Evolutionary conservation across 2,329 filamentous ascomycete genomes (phyloP).

Genomic region (Delphinella strobiligena): DNA sequence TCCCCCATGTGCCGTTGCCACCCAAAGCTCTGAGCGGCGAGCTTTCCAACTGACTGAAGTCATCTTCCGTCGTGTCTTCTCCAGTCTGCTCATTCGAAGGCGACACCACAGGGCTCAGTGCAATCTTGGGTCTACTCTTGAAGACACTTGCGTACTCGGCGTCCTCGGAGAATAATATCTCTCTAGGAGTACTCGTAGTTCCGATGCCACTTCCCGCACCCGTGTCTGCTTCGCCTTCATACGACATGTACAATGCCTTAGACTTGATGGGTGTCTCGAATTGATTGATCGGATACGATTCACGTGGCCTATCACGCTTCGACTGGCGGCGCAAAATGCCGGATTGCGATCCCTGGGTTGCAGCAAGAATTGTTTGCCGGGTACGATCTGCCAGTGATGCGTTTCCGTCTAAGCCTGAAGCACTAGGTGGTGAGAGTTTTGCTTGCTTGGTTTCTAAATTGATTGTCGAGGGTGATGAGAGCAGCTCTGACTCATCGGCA

Average conservation of each 20-base stretch:
- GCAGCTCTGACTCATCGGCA: too few species aligned
- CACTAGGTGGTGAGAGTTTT: too few species aligned
- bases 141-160: slow-evolving; percentile 74
- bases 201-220: not conserved
- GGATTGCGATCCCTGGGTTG: too few species aligned
- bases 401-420: too few species aligned
- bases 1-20: too few species aligned
- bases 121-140: slow-evolving; percentile 69
- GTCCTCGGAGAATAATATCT: slow-evolving; percentile 59
- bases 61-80: not conserved
- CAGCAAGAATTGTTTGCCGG: too few species aligned
- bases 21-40: not conserved
- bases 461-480: too few species aligned
- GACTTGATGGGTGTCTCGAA: slow-evolving; percentile 40
- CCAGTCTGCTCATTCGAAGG: not conserved
- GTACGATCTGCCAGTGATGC: slow-evolving; percentile 74
- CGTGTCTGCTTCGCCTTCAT: slow-evolving; percentile 9
- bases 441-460: too few species aligned
- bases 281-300: too few species aligned
- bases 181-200: slow-evolving; percentile 42
- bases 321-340: too few species aligned
- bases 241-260: not conserved
- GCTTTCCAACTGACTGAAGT: not conserved
- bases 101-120: slow-evolving; percentile 50
- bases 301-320: too few species aligned